Base-by-base conservation (phyloP, 2,329 filamentous ascomycete genomes). In the Gremmenia infestans region DNA sequence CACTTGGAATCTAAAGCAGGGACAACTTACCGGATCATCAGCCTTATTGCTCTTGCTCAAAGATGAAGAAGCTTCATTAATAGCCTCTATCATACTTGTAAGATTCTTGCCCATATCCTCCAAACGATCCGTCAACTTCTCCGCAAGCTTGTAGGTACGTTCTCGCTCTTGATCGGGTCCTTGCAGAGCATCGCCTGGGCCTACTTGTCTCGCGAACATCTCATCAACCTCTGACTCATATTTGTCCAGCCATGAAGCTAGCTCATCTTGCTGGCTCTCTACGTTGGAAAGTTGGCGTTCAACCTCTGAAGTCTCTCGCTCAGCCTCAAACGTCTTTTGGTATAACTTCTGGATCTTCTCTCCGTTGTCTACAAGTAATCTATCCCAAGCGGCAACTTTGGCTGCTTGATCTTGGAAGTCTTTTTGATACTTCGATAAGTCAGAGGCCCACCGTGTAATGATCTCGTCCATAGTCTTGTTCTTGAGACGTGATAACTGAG, bases 391-490 rank as follows among this genome's bases (percentile, higher is more conserved):
- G 19, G 91, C 88, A 14, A 97, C 90, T 61, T 91, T 88, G 59
- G 86, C 82, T 4, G 95, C 93, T 71, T 97, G 91, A 36, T 87
- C 82, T 70, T 95, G 91, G 76, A 97, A 99, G 57, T 96, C 91
- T 71, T 96, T 96, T 69, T 97, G 93, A 69, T 99, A 97, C 69
- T 96, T 95, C 52, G 91, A 88, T 50, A 99, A 78, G 68, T 97
- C 94, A 0, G 91, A 91, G 2, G 94, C 94, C 94, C 94, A 99
- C 35, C 91, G 86, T 4, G 91, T 97, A 63, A 99, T 91, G 61
- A 99, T 97, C 71, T 99, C 94, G 68, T 99, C 94, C 89, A 99
- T 97, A 0, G 93, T 96, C 76, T 96, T 97, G 73, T 97, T 96
- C 78, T 96, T 96, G 39, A 99, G 79, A 28, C 94, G 87, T 4